Evolutionary conservation across 2,329 filamentous ascomycete genomes (phyloP).

Genomic region (Penicillium digitatum): DNA sequence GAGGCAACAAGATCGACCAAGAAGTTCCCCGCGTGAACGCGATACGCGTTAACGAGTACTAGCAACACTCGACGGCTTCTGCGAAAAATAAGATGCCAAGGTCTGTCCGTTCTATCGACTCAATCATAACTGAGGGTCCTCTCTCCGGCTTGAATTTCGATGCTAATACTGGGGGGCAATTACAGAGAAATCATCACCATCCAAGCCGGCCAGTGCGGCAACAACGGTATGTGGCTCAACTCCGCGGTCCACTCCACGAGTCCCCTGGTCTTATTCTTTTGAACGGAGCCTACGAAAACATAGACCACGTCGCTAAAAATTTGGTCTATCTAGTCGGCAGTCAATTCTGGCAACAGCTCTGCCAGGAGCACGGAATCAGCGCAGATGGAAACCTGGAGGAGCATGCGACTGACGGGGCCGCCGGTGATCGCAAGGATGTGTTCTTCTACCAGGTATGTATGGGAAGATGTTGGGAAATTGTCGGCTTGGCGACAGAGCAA

Average conservation of each 20-base stretch:
- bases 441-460: conserved; percentile 80
- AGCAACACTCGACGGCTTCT: conserved; percentile 26
- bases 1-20: conserved; percentile 24
- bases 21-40: conserved; percentile 36
- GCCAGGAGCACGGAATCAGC: conserved; percentile 95
- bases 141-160: background rate
- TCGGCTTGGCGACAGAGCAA: fast-evolving
- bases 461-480: background rate
- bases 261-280: conserved; percentile 7
- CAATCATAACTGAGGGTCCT: background rate
- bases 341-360: conserved; percentile 98
- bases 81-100: conserved; percentile 37
- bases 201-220: conserved; percentile 98
- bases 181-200: conserved; percentile 96
- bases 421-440: conserved; percentile 92
- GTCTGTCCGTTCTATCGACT: conserved; percentile 20
- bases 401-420: conserved; percentile 81
- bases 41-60: conserved; percentile 33
- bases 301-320: conserved; percentile 33
- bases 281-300: background rate
- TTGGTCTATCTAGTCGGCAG: conserved; percentile 66
- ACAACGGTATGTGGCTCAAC: conserved; percentile 72
- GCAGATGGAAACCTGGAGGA: conserved; percentile 96
- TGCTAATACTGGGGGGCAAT: conserved; percentile 7
- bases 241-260: conserved; percentile 20